Evolutionary conservation across 768 basidiomycete species (phyloP).

Genomic region (Mycena galericulata): DNA sequence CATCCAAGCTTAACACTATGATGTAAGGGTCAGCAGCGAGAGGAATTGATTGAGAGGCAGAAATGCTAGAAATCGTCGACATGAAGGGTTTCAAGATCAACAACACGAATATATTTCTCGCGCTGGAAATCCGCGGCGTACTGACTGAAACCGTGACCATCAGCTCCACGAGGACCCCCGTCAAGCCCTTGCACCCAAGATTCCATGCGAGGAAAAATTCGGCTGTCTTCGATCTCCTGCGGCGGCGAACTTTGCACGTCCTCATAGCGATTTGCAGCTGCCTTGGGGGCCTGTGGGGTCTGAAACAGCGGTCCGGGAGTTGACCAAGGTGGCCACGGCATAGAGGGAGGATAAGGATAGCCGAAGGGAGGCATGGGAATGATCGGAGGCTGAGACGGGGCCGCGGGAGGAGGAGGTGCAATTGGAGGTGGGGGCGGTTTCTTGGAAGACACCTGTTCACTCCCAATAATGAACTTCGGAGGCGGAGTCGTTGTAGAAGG

Average conservation of each 20-base stretch:
- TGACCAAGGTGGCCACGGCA: not conserved
- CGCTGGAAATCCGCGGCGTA: not conserved
- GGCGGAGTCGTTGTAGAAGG: not conserved
- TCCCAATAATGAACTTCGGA: not conserved
- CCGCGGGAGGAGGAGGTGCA: not conserved
- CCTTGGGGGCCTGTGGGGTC: not conserved
- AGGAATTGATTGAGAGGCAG: no score
- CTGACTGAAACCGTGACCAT: not conserved
- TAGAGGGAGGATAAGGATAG: not conserved
- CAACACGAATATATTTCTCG: constrained; percentile 8
- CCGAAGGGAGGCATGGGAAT: not conserved
- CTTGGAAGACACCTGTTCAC: not conserved
- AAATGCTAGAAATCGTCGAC: not conserved
- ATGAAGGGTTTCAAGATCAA: not conserved
- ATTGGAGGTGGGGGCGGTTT: not conserved
- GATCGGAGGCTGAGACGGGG: not conserved
- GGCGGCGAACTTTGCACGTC: not conserved
- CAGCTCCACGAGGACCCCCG: not conserved
- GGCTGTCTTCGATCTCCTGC: not conserved
- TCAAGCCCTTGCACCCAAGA: not conserved
- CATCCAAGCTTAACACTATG: no score
- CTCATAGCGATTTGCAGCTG: not conserved
- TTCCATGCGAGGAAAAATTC: not conserved
- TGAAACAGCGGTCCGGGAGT: no score
- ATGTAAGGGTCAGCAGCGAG: no score